Evolutionary conservation across 768 basidiomycete genomes (phyloP), one percentile per base, ranked within the genome.

Genomic region (Panaeolus cyanescens): DNA sequence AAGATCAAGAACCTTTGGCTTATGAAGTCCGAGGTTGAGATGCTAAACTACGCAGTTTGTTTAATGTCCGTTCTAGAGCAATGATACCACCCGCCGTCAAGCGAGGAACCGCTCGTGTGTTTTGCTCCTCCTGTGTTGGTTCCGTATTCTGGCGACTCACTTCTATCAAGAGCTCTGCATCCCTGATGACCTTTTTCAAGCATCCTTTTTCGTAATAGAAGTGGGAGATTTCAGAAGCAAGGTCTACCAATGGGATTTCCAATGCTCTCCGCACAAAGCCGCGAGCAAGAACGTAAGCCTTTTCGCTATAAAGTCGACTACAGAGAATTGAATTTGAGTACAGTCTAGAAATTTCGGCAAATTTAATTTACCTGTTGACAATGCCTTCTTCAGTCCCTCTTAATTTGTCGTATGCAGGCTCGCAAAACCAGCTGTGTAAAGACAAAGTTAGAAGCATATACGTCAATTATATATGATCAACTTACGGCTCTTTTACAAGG

Each of bases 391-490:
- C 87, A 0, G 95, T 96, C 1, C 94, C 93, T 63, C 93, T 83
- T 39, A 96, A 78, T 69, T 95, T 97, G 69, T 96, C 95, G 68
- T 91, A 97, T 0, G 93, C 93, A 25, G 95, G 95, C 70, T 98
- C 95, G 66, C 92, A 94, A 70, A 89, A 95, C 90, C 89, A 93
- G 60, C 91, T 93, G 65, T 15, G 63, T 3, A 62, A 33, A 34
- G 53, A 12, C 60, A 33, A 39, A 6, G 22, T 54, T 34, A 50
- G 28, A 42, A 60, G 42, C 60, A 56, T 54, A 8, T 59, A 59
- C 19, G 6, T 12, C 8, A 19, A 30, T 15, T 19, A 33, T 36
- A 15, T 15, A 19, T 36, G 42, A 40, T 9, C 30, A 22, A 36
- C 93, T 71, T 76, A 96, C 84, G 95, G 95, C 70, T 95, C 91